A percentile compares a stretch with the other conserved stretches of the same genome.
Conservation (phyloP, 352 stramenopile species). For the Phytophthora pini region DNA sequence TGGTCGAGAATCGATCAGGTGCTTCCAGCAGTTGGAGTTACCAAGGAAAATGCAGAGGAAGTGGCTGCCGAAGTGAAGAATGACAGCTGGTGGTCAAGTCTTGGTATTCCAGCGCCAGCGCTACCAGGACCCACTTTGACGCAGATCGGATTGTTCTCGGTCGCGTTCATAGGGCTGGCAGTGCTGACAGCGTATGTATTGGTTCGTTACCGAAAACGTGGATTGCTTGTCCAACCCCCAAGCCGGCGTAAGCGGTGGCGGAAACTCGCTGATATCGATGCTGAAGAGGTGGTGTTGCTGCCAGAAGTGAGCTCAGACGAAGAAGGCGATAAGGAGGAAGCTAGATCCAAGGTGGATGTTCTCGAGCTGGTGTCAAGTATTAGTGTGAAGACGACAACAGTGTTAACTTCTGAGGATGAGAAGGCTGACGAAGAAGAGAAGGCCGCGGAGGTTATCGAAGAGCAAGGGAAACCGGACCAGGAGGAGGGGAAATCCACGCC, state of each 20-base stretch:
- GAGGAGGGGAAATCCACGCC: not conserved
- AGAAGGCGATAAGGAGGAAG: conserved; percentile 9
- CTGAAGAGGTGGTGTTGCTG: conserved; percentile 56
- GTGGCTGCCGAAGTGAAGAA: not conserved
- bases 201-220: conserved; percentile 24
- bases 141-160: conserved; percentile 28
- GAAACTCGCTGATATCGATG: conserved; percentile 25
- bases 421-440: conserved; percentile 18
- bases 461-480: conserved; percentile 17
- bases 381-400: conserved; percentile 8
- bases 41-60: not conserved
- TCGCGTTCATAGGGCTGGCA: conserved; percentile 35
- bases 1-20: conserved; percentile 14
- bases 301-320: conserved; percentile 33
- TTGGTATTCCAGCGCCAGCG: not conserved
- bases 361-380: conserved; percentile 8
- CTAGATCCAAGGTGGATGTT: conserved; percentile 12
- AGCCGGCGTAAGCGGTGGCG: conserved; percentile 16
- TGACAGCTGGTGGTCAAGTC: not conserved
- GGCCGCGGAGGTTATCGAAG: conserved; percentile 6
- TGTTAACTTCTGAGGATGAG: conserved; percentile 12
- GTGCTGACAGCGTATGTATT: conserved; percentile 38
- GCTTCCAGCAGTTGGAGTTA: not conserved
- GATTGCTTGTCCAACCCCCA: conserved; percentile 10
- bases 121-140: conserved; percentile 5